Evolutionary conservation across 331 rosid genomes (phyloP), one percentile per base, ranked within the genome.

Genomic region (Acacia pycnantha): DNA sequence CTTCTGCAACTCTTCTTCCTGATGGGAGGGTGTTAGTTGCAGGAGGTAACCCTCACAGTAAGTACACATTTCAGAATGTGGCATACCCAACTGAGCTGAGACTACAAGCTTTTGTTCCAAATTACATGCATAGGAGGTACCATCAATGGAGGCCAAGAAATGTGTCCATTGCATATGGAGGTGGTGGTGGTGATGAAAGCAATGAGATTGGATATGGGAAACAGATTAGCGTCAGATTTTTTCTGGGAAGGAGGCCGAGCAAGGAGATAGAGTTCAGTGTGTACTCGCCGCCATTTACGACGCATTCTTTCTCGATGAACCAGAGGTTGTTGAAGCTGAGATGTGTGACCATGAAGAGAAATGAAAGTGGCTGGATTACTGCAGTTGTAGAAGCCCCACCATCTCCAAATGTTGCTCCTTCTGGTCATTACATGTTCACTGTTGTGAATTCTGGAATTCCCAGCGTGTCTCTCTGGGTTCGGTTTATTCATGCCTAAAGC

Each of bases 271-370:
- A 9, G 76, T 91, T 91, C 11, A 89, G 68, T 40, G 94, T 78
- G 5, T 92, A 92, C 80, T 82, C 93, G 0, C 98, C 94, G 0
- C 94, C 98, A 0, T 91, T 92, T 62, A 82, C 98, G 2, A 90
- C 98, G 0, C 98, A 94, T 72, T 85, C 97, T 2, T 54, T 91
- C 54, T 85, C 94, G 0, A 92, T 91, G 97, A 94, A 92, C 81
- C 97, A 94, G 84, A 89, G 97, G 82, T 50, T 92, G 92, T 16
- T 92, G 84, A 90, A 77, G 83, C 82, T 92, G 75, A 88, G 89
- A 81, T 79, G 86, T 58, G 88, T 33, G 69, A 87, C 81, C 1
- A 44, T 85, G 76, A 53, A 0, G 76, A 84, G 84, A 44, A 64
- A 7, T 6, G 51, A 64, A 4, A 35, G 16, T 47, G 90, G 88